phyloP scores from a whole-genome alignment of 108 stramenopile species.

The Stephanodiscus triporus region DNA sequence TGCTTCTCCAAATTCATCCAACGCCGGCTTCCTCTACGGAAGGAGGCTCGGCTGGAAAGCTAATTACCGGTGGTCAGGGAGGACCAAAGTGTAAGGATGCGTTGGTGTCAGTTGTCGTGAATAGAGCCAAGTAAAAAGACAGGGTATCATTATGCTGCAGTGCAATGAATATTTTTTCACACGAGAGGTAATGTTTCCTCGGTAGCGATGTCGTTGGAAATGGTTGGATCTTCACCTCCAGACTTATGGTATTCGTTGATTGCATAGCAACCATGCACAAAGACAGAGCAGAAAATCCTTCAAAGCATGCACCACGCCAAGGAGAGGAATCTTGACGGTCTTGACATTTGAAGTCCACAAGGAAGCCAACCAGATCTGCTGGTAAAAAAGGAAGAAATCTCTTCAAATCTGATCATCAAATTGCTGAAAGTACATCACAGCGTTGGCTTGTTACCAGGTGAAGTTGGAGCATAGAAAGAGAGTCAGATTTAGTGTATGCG shows the following conservation, averaged over 20 bases:
- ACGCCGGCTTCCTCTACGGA: conserved; percentile 50
- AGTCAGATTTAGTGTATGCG: no score
- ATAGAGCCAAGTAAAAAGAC: conserved; percentile 17
- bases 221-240: neutral
- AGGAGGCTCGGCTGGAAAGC: conserved; percentile 29
- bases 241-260: neutral
- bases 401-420: no score
- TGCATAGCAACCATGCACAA: neutral
- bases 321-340: no score
- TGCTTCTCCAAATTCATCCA: neutral
- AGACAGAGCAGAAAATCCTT: no score
- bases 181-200: neutral
- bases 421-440: no score
- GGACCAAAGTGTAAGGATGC: conserved; percentile 52
- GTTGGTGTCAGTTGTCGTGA: conserved; percentile 42
- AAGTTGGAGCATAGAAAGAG: no score
- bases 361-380: no score
- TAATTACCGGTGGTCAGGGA: conserved; percentile 28
- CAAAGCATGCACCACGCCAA: no score
- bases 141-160: neutral
- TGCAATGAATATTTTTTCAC: neutral
- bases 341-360: neutral
- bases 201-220: no score
- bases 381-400: no score
- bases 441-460: no score